Evolutionary conservation across 352 stramenopile genomes (phyloP).

Genomic region (Pythium volutum): DNA sequence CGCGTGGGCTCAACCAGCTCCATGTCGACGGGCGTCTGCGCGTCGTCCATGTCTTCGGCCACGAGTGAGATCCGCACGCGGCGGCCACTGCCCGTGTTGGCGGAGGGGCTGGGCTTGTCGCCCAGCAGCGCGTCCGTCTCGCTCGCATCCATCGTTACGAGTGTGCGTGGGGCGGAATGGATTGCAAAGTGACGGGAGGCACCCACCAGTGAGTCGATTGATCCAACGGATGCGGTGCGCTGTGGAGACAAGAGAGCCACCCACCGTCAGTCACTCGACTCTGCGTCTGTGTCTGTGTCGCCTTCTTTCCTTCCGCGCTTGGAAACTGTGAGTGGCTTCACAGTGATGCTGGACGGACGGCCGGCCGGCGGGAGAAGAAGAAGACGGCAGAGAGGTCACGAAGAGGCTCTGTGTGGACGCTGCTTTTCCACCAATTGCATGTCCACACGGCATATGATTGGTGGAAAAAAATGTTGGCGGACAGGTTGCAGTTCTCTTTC

Average conservation of each 20-base stretch:
- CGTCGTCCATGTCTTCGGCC: conserved; percentile 1
- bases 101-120: conserved; percentile 20
- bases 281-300: conserved; percentile 21
- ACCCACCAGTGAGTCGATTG: not conserved
- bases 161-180: not conserved
- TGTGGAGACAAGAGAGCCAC: not conserved
- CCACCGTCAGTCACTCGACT: not conserved
- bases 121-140: conserved; percentile 50
- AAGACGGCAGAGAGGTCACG: not conserved
- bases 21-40: not conserved
- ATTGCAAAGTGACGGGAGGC: not conserved
- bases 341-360: not conserved
- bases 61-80: conserved; percentile 24
- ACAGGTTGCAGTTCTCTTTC: not conserved
- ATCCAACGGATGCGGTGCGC: not conserved
- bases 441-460: not conserved
- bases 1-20: conserved; percentile 12
- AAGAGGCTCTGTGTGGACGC: too few relatives aligned
- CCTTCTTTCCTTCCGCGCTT: not conserved
- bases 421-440: conserved; percentile 14
- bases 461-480: not conserved
- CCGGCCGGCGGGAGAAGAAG: conserved; percentile 13
- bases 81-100: not conserved
- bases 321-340: conserved; percentile 10
- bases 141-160: conserved; percentile 30